Base-by-base conservation (phyloP, 1,284 basidiomycete genomes). In the Lignosus rhinocerotis region DNA sequence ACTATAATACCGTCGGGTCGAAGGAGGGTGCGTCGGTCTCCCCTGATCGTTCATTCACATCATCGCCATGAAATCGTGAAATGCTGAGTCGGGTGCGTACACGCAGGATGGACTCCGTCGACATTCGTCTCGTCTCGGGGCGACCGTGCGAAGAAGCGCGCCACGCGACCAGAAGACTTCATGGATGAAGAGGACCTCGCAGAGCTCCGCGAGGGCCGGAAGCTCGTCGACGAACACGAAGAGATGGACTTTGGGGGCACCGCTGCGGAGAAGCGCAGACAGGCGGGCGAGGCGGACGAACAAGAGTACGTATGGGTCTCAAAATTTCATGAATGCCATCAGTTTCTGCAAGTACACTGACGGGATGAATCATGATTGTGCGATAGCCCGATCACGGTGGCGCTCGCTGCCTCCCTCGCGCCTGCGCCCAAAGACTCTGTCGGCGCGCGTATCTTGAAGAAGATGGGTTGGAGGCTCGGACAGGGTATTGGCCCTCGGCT, bases 151-250 rank as follows among this genome's bases (percentile, higher is more conserved):
- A 88, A 87, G 68, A 73, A 82, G 62, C 48, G 48, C 30, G 72
- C 72, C 0, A 75, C 79, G 16, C 81, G 84, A 11, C 87, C 91
- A 0, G 93, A 98, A 71, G 96, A 98, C 72, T 98, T 94, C 72
- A 99, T 99, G 96, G 96, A 99, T 75, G 96, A 98, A 45, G 97
- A 99, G 75, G 96, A 98, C 73, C 76, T 96, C n/a, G 85, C 88
- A 39, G 92, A 93, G 62, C 72, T 90, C 60, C 84, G 81, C 41
- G 91, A 93, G 49, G 84, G 83, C 65, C 80, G 87, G 63, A 85
- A 84, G 46, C 73, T 96, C 9, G 82, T 91, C 4, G 89, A 93
- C 68, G 86, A 85, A n/a, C 84, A 85, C 19, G 87, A 91, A 36
- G 82, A 86, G 73, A 90, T 86, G 84, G 86, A 90, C 57, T 72